Base-by-base conservation (phyloP, 305 asterid genomes). In the Ruellia speciosa region DNA sequence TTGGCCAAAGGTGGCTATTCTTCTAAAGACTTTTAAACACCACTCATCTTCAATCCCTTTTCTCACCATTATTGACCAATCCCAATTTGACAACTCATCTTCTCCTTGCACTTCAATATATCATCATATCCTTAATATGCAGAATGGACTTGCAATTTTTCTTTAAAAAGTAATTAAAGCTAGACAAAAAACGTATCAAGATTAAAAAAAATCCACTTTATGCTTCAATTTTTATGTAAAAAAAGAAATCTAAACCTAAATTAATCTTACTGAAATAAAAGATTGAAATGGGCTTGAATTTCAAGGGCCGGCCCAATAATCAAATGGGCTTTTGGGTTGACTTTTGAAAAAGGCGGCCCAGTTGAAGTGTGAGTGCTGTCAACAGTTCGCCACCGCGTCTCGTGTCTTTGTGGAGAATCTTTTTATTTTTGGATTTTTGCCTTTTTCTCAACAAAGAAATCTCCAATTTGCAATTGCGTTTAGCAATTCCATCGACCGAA, bases 41-140 rank as follows among this genome's bases (percentile, higher is more conserved):
- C 68, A 55, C 68, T 54, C 37, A 7, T 46, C 49, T 64, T 55
- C 56, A 31, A 64, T 55, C 68, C 24, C 9, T 55, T 64, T 64
- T 46, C 56, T 48, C 40, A 43, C 45, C 62, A 54, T 33, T 18
- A 7, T 45, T 37, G 0, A 33, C 60, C 56, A 54, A 54, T 45
- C 13, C 14, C 11, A 19, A 5, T 11, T 51, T 10, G 40, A 37
- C 66, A 61, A 9, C 20, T 50, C 58, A 60, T 45, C 50, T 24
- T 24, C 31, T 24, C 31, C 31, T 24, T 24, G 31, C 31, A 24
- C 31, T 24, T 24, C 31, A 24, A 24, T 24, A 24, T 24, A 24
- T 24, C 31, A 24, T 1, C 4, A 24, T 24, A 24, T 24, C 31
- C 31, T 24, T 4, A 24, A 24, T 24, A 24, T 24, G 2, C 31